Evolutionary conservation across 805 yeast genomes (phyloP), one percentile per base, ranked within the genome.

Genomic region (Yarrowia deformans): DNA sequence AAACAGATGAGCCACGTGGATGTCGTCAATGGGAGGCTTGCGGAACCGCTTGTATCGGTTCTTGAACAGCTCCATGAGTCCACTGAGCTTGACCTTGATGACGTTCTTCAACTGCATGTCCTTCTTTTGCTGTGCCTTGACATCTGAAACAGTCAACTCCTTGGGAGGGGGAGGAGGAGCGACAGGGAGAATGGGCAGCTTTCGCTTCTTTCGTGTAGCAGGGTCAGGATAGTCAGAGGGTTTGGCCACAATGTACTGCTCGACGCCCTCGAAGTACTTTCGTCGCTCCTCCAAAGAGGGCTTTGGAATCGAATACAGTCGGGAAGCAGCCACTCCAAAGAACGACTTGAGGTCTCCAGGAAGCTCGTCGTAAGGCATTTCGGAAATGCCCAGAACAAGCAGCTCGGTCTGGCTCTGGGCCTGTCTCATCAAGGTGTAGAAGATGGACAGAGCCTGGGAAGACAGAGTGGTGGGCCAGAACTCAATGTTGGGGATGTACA

Each of bases 1-100:
- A 79, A 94, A 94, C 56, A 95, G 79, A 77, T 93, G 97, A 32
- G 86, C 81, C 61, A 94, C 80, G 14, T 84, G 81, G 18, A 84
- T 80, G 71, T 93, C 97, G 69, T 94, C 98, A 69, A 95, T 86
- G 0, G 90, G 83, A 0, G 99, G 98, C 75, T 93, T 95, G 74
- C 88, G 89, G 81, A 95, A 95, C 69, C 97, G 82, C 75, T 92
- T 92, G 77, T 94, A 95, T 60, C 98, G 83, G 70, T 82, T 87
- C 76, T 93, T 93, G 81, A 94, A 90, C 29, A 91, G 79, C 72
- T 95, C 98, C 95, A 95, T 90, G 49, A 95, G 80, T 0, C 91
- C 93, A 7, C 97, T 88, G 39, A 95, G 82, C 77, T 90, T 93
- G 70, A 95, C 87, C 78, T 94, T 95, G 69, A 95, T 80, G 16